Base-by-base conservation (phyloP, 2,329 filamentous ascomycete genomes). In the Tolypocladium nubicola region DNA sequence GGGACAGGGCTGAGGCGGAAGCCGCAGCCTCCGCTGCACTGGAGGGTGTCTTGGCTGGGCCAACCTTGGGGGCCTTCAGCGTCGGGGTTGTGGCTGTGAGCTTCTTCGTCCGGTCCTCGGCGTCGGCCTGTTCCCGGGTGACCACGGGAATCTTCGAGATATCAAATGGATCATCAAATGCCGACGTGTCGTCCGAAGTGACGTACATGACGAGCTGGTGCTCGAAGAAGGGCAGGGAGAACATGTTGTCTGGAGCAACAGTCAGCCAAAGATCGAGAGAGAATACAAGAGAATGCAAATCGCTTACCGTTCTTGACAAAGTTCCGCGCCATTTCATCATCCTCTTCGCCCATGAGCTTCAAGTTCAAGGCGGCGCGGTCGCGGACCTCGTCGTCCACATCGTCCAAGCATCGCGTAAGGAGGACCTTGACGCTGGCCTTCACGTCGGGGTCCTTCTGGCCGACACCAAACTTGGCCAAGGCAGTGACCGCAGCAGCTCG, bases 151-250 rank as follows among this genome's bases (percentile, higher is more conserved):
- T 89, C 67, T 88, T 87, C 66, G 87, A 85, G 67, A 99, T 87
- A 70, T 97, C 93, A 78, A 99, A 99, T 8, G 94, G 87, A 39
- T 79, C 78, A 45, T 87, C 83, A 66, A 97, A 99, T 0, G 88
- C 89, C 47, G 87, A 84, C 72, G 92, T 91, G 67, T 94, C 90
- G 56, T 91, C 89, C 14, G 92, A 91, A 21, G 92, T 96, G 65
- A 99, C 93, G 68, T 99, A 99, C 84, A 96, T 89, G 64, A 97
- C 92, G 54, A 99, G 85, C 71, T 97, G 92, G 70, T 97, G 93
- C 78, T 97, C 94, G 60, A 99, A 95, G 59, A 90, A 91, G 13
- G 91, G 89, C 26, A 99, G 82, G 10, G 93, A 95, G 72, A 93
- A 99, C 84, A 96, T 96, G 62, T 86, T 95, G 71, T 97, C 93